A percentile compares a stretch with the other conserved stretches of the same genome.
These are phyloP conservation scores for Choanephora cucurbitarum DNA, from an alignment of 371 early-diverging fungal genomes.

Conservation along the genomic window DNA sequence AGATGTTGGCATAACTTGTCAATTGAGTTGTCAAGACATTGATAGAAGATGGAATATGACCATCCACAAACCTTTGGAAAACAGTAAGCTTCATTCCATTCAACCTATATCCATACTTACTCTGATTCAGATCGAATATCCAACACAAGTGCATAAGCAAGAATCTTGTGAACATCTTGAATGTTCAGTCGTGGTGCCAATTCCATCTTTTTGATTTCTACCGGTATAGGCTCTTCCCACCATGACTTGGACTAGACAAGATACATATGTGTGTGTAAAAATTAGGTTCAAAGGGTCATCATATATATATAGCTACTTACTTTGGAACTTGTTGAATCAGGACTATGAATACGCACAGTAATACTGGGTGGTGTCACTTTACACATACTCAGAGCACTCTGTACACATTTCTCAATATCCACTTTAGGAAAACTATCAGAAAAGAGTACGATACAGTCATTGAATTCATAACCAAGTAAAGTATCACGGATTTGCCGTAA, in stretches of 20 bases:
- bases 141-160: slow-evolving; percentile 55
- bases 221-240: slow-evolving; percentile 61
- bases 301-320: too few species aligned
- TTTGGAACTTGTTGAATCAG: too few species aligned
- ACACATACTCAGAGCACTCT: slow-evolving; percentile 67
- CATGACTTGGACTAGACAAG: too few species aligned
- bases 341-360: slow-evolving; percentile 26
- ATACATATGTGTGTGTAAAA: too few species aligned
- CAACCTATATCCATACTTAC: too few species aligned
- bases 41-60: slow-evolving; percentile 62
- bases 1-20: slow-evolving; percentile 44
- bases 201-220: slow-evolving; percentile 58
- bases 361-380: slow-evolving; percentile 66
- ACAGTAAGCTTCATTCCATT: too few species aligned
- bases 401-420: slow-evolving; percentile 73
- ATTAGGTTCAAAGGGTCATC: too few species aligned
- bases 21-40: slow-evolving; percentile 54
- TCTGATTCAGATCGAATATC: slow-evolving; percentile 65
- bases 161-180: slow-evolving; percentile 51
- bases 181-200: slow-evolving; percentile 60
- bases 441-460: slow-evolving; percentile 64
- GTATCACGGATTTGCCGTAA: slow-evolving; percentile 64
- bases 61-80: slow-evolving; percentile 47
- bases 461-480: slow-evolving; percentile 64
- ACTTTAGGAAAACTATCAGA: slow-evolving; percentile 71